These are phyloP conservation scores for Verbena officinalis DNA, from an alignment of 257 asterid species.

Conservation along the genomic window DNA sequence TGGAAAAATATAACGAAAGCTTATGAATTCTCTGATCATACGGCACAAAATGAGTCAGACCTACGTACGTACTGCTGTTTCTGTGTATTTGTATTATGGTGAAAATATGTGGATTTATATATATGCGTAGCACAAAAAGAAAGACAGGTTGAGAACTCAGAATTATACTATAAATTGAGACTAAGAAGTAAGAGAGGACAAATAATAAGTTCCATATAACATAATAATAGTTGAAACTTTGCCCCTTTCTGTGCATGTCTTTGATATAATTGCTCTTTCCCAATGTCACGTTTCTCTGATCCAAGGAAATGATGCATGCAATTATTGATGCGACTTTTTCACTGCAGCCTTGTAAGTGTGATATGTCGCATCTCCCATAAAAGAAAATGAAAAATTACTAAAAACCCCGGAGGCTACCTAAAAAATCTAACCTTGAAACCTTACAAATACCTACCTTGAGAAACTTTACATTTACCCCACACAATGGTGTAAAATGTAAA, in stretches of 20 bases:
- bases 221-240: constrained; percentile 13
- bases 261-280: constrained; percentile 36
- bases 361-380: not conserved
- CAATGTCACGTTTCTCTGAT: constrained; percentile 36
- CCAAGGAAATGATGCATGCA: constrained; percentile 40
- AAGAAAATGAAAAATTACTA: not conserved
- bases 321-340: constrained; percentile 39
- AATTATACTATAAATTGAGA: not conserved
- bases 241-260: constrained; percentile 24
- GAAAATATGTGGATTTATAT: constrained; percentile 15
- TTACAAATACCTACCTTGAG: too few species aligned
- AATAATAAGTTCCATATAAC: constrained; percentile 28
- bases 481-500: too few species aligned
- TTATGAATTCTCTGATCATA: not conserved
- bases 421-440: too few species aligned
- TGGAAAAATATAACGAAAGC: too few species aligned
- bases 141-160: constrained; percentile 24
- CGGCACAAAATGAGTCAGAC: not conserved
- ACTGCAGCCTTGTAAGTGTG: not conserved
- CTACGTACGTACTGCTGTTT: constrained; percentile 3
- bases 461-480: too few species aligned
- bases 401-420: too few species aligned
- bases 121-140: constrained; percentile 14
- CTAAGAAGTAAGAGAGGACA: constrained; percentile 23
- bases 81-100: constrained; percentile 12